phyloP scores from a whole-genome alignment of 1,284 basidiomycete genomes.

The Fomitiporia mediterranea region DNA sequence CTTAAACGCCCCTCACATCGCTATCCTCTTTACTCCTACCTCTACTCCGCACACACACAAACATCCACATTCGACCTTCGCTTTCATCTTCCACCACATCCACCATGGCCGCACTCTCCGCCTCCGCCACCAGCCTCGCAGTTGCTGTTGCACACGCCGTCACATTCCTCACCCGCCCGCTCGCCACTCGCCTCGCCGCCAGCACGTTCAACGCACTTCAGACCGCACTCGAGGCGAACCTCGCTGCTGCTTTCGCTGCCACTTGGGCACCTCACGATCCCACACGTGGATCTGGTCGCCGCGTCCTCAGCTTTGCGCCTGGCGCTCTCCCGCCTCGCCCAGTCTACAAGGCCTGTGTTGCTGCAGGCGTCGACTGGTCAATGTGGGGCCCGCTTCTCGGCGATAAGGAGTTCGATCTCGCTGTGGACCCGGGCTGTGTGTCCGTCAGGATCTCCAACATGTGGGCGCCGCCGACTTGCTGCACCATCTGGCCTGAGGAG shows the following conservation, averaged over 20 bases:
- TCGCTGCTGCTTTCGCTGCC: constrained; percentile 58
- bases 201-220: constrained; percentile 62
- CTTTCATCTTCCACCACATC: constrained; percentile 7
- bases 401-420: constrained; percentile 66
- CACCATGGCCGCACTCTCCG: constrained; percentile 22
- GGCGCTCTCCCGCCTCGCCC: constrained; percentile 59
- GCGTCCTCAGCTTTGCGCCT: constrained; percentile 71
- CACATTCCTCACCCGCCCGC: constrained; percentile 62
- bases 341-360: constrained; percentile 63
- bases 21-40: constrained; percentile 20
- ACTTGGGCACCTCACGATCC: constrained; percentile 63
- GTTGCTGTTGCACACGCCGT: constrained; percentile 67
- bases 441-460: constrained; percentile 50
- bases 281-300: constrained; percentile 60
- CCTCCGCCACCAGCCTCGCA: constrained; percentile 47
- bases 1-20: constrained; percentile 10
- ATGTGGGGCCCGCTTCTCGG: constrained; percentile 70
- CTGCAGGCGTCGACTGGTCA: constrained; percentile 67
- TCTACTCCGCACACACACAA: neutral
- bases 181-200: constrained; percentile 39
- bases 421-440: constrained; percentile 72
- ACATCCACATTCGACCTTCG: constrained; percentile 22
- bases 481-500: constrained; percentile 58
- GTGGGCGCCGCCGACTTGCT: constrained; percentile 37
- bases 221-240: constrained; percentile 62